Evolutionary conservation across 2,329 filamentous ascomycete species (phyloP), one percentile per base, ranked within the genome.

Genomic region (Juglanconis sp.): DNA sequence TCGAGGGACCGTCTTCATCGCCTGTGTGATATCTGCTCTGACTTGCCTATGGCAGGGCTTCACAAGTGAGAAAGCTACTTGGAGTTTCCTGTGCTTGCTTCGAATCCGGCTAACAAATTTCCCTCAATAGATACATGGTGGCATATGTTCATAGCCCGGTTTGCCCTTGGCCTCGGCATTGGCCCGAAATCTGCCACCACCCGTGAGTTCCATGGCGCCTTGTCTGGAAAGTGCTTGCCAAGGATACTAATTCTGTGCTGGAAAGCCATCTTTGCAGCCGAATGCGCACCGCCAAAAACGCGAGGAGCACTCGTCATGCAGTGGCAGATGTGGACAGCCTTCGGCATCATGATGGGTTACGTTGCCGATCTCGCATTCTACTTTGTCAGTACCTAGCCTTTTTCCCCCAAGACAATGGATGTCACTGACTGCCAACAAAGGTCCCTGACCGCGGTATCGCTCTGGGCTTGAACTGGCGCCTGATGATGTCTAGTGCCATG

Each of bases 111-210:
- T 63, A 35, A 63, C 15, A 30, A 9, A 7, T n/a, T 38, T 11
- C 24, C 2, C 5, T 75, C 76, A 31, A 73, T 74, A 47, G 76
- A 77, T 55, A 76, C 70, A 4, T 79, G 77, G 88, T 87, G 82
- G 79, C 84, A 88, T 66, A 83, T 91, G 78, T 88, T 92, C 68
- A 81, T 89, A 56, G 86, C 87, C 5, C 82, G 89, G 11, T 89
- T 92, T 68, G 75, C 81, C 30, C 80, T 92, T 30, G 89, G 89
- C 0, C 81, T 92, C 31, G 88, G 87, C 1, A 88, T 91, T 57
- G 88, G 88, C 0, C 83, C 87, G 24, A 90, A 90, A 70, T 85
- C 85, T 1, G 86, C 87, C 0, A 91, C 88, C 0, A 87, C 88
- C 4, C 76, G 72, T 73, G 58, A 53, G 58, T 57, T 4, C 34